Base-by-base conservation (phyloP, 805 yeast genomes). In the Jamesozyma piceae region DNA sequence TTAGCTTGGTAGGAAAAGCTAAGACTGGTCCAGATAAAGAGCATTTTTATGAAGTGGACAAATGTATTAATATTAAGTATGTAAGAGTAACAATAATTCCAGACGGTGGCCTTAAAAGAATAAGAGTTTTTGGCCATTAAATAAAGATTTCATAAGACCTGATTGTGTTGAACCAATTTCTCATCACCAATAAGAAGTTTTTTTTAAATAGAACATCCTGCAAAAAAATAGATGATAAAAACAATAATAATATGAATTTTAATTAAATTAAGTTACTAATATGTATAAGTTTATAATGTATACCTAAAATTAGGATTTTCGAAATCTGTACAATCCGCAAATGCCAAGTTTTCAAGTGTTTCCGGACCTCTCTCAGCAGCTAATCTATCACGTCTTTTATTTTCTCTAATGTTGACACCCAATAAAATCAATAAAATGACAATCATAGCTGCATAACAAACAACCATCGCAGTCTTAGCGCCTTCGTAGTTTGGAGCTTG, bases 41-140 rank as follows among this genome's bases (percentile, higher is more conserved):
- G 60, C 96, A 90, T 60, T 64, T 58, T 14, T 86, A 64, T 57
- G 52, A 47, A 19, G 52, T 65, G 10, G 52, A 50, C 22, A 54
- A 46, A 26, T 60, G 65, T 4, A 61, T 69, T 15, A 55, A 63
- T 1, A 75, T 62, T 53, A 74, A 88, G 9, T 95, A 88, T 60
- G 84, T 88, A 26, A 77, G 79, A 54, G 62, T 90, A 51, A 77
- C 84, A 9, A 82, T 90, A 62, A 82, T 88, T 50, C 98, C 98
- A 19, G 98, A 90, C 59, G 98, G 98, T 39, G 98, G 98, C 47
- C 86, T 88, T 43, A 90, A 90, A 71, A 76, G 98, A 60, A 66
- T 90, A 31, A 75, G 95, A 50, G 92, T 89, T 22, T 75, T 77
- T 54, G 97, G 97, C 8, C 34, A 39, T 32, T 58, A 45, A 43